phyloP scores from a whole-genome alignment of 1,284 basidiomycete species.

The Trametes pubescens region DNA sequence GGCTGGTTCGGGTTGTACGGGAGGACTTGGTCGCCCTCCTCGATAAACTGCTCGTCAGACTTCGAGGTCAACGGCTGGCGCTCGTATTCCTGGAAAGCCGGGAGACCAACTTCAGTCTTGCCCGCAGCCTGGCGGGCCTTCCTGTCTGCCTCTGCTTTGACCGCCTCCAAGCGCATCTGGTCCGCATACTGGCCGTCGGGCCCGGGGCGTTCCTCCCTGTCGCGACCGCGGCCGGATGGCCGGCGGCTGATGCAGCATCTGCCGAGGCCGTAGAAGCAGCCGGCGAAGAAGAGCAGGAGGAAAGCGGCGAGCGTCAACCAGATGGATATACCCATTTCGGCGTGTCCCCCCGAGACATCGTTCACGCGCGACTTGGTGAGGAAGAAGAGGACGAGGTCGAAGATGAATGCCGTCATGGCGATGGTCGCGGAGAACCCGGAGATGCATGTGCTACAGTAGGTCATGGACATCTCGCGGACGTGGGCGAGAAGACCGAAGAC shows the following conservation, averaged over 20 bases:
- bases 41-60: slow-evolving; percentile 43
- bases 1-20: slow-evolving; percentile 34
- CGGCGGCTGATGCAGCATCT: slow-evolving; percentile 77
- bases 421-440: slow-evolving; percentile 81
- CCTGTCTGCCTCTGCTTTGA: slow-evolving; percentile 83
- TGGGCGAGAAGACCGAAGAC: slow-evolving; percentile 86
- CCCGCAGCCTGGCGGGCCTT: slow-evolving; percentile 68
- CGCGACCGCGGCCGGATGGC: slow-evolving; percentile 47
- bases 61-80: slow-evolving; percentile 66
- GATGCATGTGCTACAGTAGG: slow-evolving; percentile 84
- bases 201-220: slow-evolving; percentile 34
- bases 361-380: slow-evolving; percentile 83
- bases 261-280: slow-evolving; percentile 85
- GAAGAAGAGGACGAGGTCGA: slow-evolving; percentile 89
- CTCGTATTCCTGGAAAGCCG: slow-evolving; percentile 75
- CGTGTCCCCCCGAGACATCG: slow-evolving; percentile 68
- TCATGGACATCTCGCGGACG: slow-evolving; percentile 84
- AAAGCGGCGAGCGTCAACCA: slow-evolving; percentile 90
- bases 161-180: slow-evolving; percentile 77
- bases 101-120: slow-evolving; percentile 68
- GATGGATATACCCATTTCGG: slow-evolving; percentile 79
- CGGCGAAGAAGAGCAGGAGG: slow-evolving; percentile 83
- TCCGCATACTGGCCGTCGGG: slow-evolving; percentile 56
- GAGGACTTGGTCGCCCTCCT: slow-evolving; percentile 63
- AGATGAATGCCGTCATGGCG: slow-evolving; percentile 83